A percentile compares a stretch with the other conserved stretches of the same genome.
These are phyloP conservation scores for Meripilus lineatus DNA, from an alignment of 1,284 basidiomycete species.

Conservation along the genomic window DNA sequence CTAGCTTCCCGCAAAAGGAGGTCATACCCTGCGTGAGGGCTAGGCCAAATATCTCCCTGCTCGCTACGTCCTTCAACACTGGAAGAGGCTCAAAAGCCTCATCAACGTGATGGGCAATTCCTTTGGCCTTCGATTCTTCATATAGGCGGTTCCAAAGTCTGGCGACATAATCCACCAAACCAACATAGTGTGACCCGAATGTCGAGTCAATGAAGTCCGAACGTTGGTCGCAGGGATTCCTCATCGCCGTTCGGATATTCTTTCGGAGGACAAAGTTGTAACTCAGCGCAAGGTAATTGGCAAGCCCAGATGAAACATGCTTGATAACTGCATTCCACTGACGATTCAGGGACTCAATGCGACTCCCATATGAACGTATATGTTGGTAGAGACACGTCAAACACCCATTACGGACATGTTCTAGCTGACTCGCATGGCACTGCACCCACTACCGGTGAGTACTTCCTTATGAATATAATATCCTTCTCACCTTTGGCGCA, in stretches of 20 bases:
- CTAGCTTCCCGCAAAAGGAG: slow-evolving; percentile 5
- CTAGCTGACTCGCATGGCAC: slow-evolving; percentile 19
- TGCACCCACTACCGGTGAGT: slow-evolving; percentile 4
- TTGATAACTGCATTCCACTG: slow-evolving; percentile 21
- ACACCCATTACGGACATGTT: slow-evolving; percentile 23
- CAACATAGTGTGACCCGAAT: slow-evolving; percentile 9
- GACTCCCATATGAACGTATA: slow-evolving; percentile 20
- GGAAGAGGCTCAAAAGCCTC: neutral
- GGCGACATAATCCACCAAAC: slow-evolving; percentile 1
- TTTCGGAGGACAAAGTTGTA: slow-evolving; percentile 8
- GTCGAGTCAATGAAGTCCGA: slow-evolving; percentile 3
- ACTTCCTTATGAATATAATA: neutral
- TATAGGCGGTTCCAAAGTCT: slow-evolving; percentile 4
- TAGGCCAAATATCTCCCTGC: slow-evolving; percentile 8
- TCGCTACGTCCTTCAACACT: neutral
- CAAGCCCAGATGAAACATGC: slow-evolving; percentile 19
- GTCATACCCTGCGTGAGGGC: neutral
- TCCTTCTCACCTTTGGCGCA: slow-evolving; percentile 13
- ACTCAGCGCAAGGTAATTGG: slow-evolving; percentile 6
- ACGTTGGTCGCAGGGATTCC: neutral
- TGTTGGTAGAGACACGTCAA: slow-evolving; percentile 17
- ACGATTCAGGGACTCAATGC: slow-evolving; percentile 22
- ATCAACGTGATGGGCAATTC: neutral
- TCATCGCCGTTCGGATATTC: slow-evolving; percentile 2
- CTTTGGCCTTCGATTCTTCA: neutral